Evolutionary conservation across 306 rosid species (phyloP).

Genomic region (Citrullus amarus): DNA sequence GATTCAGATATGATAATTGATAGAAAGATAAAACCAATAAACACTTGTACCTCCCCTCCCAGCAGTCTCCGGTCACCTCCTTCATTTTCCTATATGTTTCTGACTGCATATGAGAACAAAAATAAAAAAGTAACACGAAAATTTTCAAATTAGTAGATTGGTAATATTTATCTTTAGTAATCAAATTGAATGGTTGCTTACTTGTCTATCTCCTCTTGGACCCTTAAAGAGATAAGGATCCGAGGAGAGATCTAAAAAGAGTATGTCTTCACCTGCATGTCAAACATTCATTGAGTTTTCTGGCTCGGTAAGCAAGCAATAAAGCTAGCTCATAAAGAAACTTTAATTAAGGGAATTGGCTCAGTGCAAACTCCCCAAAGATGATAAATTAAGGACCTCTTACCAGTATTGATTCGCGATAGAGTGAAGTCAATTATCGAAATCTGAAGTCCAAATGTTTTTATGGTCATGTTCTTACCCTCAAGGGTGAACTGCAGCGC

Average conservation of each 20-base stretch:
- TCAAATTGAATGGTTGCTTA: constrained; percentile 18
- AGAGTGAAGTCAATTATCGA: constrained; percentile 85
- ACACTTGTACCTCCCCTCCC: constrained; percentile 76
- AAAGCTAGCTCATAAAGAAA: not conserved
- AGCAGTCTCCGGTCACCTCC: constrained; percentile 69
- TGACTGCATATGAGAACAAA: constrained; percentile 35
- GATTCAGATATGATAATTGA: not conserved
- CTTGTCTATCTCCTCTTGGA: constrained; percentile 80
- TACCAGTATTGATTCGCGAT: constrained; percentile 86
- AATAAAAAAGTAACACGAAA: constrained; percentile 2
- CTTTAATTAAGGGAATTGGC: constrained; percentile 4
- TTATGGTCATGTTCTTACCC: constrained; percentile 40
- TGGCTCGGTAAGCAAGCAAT: not conserved
- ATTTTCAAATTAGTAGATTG: not conserved
- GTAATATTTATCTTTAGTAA: not conserved
- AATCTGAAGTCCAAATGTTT: constrained; percentile 60
- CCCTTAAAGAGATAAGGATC: constrained; percentile 79
- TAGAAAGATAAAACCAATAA: not conserved
- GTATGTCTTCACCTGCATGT: constrained; percentile 61
- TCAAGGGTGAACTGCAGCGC: constrained; percentile 68
- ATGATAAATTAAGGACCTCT: not conserved
- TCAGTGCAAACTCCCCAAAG: not conserved
- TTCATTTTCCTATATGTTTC: constrained; percentile 94
- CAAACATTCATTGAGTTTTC: constrained; percentile 10
- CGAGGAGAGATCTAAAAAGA: constrained; percentile 64